Evolutionary conservation across 2,329 filamentous ascomycete species (phyloP), one percentile per base, ranked within the genome.

Genomic region (Xylariaceae sp.): DNA sequence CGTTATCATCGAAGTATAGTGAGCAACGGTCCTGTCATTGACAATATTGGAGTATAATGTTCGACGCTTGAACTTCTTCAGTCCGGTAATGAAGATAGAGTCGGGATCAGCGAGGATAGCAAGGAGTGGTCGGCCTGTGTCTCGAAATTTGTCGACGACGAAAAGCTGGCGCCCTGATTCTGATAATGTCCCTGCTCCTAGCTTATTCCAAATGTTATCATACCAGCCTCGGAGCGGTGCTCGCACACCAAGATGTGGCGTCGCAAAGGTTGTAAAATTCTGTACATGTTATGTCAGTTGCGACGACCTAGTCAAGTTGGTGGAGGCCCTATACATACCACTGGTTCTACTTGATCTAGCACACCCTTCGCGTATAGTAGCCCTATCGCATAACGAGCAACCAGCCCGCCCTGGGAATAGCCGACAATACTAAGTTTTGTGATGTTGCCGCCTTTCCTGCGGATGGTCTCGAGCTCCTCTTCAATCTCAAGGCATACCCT

Each of bases 251-350:
- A 93, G 80, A 74, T 93, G 90, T 21, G 90, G 94, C 28, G 90
- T 88, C 4, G 90, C 94, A 74, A 98, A 97, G 1, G 93, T 96
- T 2, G 89, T 91, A 75, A 98, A 97, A 79, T 96, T 97, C 84
- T 89, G 61, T 7, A 19, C 5, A 29, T 9, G 11, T 37, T 19
- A n/a, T 34, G 26, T 58, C 41, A 46, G 43, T 33, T 11, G 14
- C 12, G n/a, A 12, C 6, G 24, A 7, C 28, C 7, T 6, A 7
- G 16, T 9, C 5, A 7, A 16, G 45, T 39, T 19, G 24, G 14
- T 24, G 17, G 24, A 21, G 31, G 31, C 34, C 16, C n/a, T 19
- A 7, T 24, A 36, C 77, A 44, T 78, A 89, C 87, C 75, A 94
- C 84, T 63, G 94, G 94, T 70, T 92, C 82, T 23, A 98, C 81